Percentiles rank a stretch among this genome's conserved stretches.
These are phyloP conservation scores for Hyphopichia buzzinii DNA, from an alignment of 1,139 yeast species.

Conservation along the genomic window DNA sequence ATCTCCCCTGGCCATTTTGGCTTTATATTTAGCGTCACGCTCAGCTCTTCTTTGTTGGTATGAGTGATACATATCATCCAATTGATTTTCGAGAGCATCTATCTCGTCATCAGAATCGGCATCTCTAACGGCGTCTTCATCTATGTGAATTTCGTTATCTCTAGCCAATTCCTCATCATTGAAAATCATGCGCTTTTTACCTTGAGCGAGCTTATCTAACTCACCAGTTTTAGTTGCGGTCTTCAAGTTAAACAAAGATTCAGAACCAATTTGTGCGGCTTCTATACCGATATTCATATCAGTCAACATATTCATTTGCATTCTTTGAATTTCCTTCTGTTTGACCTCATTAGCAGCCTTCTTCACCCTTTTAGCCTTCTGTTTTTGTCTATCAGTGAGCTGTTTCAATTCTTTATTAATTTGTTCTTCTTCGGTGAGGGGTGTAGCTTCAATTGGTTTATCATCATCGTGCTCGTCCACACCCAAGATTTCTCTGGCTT, in stretches of 20 bases:
- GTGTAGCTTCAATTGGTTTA: slow-evolving; percentile 58
- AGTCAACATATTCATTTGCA: slow-evolving; percentile 96
- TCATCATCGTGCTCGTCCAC: slow-evolving; percentile 57
- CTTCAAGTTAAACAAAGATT: slow-evolving; percentile 77
- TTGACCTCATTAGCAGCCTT: slow-evolving; percentile 78
- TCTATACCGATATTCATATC: slow-evolving; percentile 93
- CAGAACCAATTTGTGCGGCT: slow-evolving; percentile 81
- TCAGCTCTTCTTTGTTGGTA: slow-evolving; percentile 76
- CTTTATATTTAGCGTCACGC: slow-evolving; percentile 74
- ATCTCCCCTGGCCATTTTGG: slow-evolving; percentile 79
- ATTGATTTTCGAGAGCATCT: slow-evolving; percentile 76
- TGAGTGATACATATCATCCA: slow-evolving; percentile 75
- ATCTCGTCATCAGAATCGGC: slow-evolving; percentile 55
- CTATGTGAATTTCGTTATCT: slow-evolving; percentile 54
- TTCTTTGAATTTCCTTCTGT: slow-evolving; percentile 84
- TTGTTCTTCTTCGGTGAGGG: slow-evolving; percentile 82
- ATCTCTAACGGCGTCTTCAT: slow-evolving; percentile 36
- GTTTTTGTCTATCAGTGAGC: slow-evolving; percentile 69
- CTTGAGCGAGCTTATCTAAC: slow-evolving; percentile 68
- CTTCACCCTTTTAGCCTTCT: slow-evolving; percentile 72
- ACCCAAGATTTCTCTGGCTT: slow-evolving; percentile 77
- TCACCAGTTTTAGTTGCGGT: slow-evolving; percentile 85
- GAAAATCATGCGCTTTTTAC: slow-evolving; percentile 78
- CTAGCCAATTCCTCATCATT: slow-evolving; percentile 50
- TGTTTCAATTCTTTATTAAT: slow-evolving; percentile 80